Base-by-base conservation (phyloP, 257 asterid genomes). In the Solanum clarkiae region DNA sequence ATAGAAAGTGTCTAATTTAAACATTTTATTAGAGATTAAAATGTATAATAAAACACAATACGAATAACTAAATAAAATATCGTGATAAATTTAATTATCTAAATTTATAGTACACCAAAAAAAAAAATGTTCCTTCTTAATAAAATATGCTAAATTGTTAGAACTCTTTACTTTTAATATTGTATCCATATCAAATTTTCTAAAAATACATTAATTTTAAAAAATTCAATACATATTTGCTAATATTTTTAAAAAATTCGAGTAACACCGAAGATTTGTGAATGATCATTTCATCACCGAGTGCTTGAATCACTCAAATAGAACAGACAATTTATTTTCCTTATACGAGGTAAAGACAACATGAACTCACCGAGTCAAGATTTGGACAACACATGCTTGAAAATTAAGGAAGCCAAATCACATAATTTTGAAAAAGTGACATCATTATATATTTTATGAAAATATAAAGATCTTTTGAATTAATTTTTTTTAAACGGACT, bases 21-120 rank as follows among this genome's bases (percentile, higher is more conserved):
- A 44, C 40, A 36, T 7, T 42, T 42, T 6, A 44, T 44, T 44
- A 44, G 9, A 44, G 9, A 44, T 44, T 44, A 44, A 5, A 44
- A 44, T 44, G 8, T 44, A 2, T 44, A 44, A 7, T 44, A 44
- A 36, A 36, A 44, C 2, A 44, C 7, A 44, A 0, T 60, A 10
- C 1, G 4, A 60, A 1, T 60, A 0, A n/a, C 32, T 60, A 60
- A n/a, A 60, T n/a, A n/a, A 60, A 60, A 60, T 60, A 60, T 60
- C 12, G 0, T 1, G 0, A 4, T 2, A n/a, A 60, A n/a, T 11
- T 44, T 44, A 6, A 44, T 44, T 44, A 44, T 1, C 47, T 22
- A n/a, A 60, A n/a, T n/a, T 0, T 0, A 63, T 0, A 26, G 0
- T 10, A 0, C 22, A 24, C 5, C 15, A 3, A 0, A 6, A 18